Percentiles rank a stretch among this genome's conserved stretches.
Conservation (phyloP, 2,329 filamentous ascomycete genomes). For the Monilinia fructigena region DNA sequence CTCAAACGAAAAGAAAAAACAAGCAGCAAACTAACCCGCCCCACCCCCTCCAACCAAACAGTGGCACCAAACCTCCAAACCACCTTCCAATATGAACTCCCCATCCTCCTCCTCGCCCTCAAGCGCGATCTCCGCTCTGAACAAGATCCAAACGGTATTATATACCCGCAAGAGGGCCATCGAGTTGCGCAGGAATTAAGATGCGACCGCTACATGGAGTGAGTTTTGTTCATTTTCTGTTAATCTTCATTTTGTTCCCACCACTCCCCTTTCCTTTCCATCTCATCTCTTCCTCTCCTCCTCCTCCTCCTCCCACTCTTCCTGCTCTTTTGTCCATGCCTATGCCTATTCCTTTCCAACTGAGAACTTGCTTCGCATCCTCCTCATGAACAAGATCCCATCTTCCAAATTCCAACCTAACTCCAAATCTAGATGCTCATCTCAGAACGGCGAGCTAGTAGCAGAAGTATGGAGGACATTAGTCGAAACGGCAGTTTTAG, state of each 20-base stretch:
- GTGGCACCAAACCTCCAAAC: conserved; percentile 58
- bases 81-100: conserved; percentile 51
- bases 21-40: background rate
- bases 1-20: background rate
- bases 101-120: conserved; percentile 57
- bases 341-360: background rate
- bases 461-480: conserved; percentile 23
- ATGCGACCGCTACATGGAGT: conserved; percentile 63
- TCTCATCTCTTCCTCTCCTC: background rate
- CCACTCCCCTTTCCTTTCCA: background rate
- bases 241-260: too few species aligned
- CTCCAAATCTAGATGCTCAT: conserved; percentile 8
- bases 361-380: background rate
- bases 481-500: conserved; percentile 21
- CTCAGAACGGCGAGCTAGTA: conserved; percentile 19
- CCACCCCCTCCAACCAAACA: conserved; percentile 35
- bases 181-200: conserved; percentile 56
- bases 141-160: conserved; percentile 57
- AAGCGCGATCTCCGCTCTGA: conserved; percentile 60
- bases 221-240: conserved; percentile 32
- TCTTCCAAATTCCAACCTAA: background rate
- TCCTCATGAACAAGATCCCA: background rate
- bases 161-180: conserved; percentile 61
- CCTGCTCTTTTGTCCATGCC: background rate
- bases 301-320: background rate